These are phyloP conservation scores for Apophysomyces variabilis DNA, from an alignment of 371 early-diverging fungal species.

Conservation along the genomic window DNA sequence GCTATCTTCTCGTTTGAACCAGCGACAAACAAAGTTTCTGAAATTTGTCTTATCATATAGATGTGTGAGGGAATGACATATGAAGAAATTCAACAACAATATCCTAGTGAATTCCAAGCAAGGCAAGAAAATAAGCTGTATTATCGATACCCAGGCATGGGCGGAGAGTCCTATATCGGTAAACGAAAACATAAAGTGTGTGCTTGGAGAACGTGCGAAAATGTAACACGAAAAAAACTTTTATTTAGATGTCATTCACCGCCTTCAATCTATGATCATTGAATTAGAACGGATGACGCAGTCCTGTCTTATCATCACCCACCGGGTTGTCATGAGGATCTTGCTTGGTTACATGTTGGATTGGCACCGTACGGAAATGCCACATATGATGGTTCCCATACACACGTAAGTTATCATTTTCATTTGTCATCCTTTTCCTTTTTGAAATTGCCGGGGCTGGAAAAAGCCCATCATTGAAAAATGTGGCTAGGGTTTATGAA, in stretches of 20 bases:
- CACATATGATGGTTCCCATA: conserved; percentile 58
- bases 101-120: conserved; percentile 70
- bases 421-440: conserved; percentile 12
- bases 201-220: neutral
- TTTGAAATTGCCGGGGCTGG: neutral
- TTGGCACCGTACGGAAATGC: conserved; percentile 73
- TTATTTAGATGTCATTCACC: conserved; percentile 78
- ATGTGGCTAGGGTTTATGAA: conserved; percentile 44
- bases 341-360: conserved; percentile 79
- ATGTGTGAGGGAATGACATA: conserved; percentile 60
- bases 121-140: conserved; percentile 74
- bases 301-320: conserved; percentile 77
- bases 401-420: conserved; percentile 51
- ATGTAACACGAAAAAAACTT: neutral
- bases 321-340: conserved; percentile 74
- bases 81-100: conserved; percentile 66
- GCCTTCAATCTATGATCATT: conserved; percentile 80
- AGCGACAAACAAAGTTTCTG: neutral
- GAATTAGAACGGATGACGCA: conserved; percentile 84
- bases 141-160: conserved; percentile 86
- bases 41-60: conserved; percentile 21
- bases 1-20: neutral
- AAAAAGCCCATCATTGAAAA: conserved; percentile 10
- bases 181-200: neutral
- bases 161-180: conserved; percentile 79